Evolutionary conservation across 1,139 yeast species (phyloP).

Genomic region (Pneumocystis carinii): DNA sequence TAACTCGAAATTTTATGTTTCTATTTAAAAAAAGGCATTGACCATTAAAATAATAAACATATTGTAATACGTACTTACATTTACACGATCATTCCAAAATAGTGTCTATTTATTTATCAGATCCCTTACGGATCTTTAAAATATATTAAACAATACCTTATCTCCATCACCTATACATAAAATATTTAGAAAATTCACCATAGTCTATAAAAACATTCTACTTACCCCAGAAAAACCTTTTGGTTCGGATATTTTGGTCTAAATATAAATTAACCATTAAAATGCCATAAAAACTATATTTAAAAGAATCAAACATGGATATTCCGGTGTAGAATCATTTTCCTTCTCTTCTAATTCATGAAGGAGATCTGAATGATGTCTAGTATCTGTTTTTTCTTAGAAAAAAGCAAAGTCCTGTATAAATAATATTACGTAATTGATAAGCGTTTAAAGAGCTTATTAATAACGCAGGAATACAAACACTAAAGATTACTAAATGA

Average conservation of each 20-base stretch:
- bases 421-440: background rate
- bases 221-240: background rate
- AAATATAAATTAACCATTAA: background rate
- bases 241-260: background rate
- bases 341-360: background rate
- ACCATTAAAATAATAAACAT: background rate
- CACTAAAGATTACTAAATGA: background rate
- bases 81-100: background rate
- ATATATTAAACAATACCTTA: background rate
- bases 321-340: background rate
- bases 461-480: background rate
- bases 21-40: background rate
- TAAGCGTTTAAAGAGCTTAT: background rate
- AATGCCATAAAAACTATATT: background rate
- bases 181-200: background rate
- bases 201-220: background rate
- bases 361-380: background rate
- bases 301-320: background rate
- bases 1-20: background rate
- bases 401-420: background rate
- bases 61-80: background rate
- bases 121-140: background rate
- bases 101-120: background rate
- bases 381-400: background rate
- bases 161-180: background rate